These are phyloP conservation scores for Plenodomus biglobosus DNA, from an alignment of 2,329 filamentous ascomycete species.

Conservation along the genomic window DNA sequence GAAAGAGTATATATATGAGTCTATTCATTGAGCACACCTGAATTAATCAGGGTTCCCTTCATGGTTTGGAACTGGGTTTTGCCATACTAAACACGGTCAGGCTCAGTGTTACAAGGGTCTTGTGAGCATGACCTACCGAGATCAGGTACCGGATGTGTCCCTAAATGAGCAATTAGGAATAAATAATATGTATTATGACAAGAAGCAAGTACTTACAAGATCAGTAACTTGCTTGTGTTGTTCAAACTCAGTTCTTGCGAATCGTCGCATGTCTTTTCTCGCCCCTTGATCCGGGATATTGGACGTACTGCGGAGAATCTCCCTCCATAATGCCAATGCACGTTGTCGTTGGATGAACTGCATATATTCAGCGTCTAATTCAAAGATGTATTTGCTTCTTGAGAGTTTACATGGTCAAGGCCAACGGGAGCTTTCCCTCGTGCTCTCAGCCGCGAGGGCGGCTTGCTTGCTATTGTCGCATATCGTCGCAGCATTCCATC, in stretches of 20 bases:
- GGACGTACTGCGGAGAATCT: constrained; percentile 49
- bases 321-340: constrained; percentile 51
- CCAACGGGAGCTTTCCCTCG: constrained; percentile 37
- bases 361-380: constrained; percentile 8
- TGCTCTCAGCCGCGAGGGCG: constrained; percentile 31
- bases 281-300: constrained; percentile 34
- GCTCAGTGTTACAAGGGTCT: neutral
- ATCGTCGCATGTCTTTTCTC: constrained; percentile 50
- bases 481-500: constrained; percentile 36
- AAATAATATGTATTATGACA: too few relatives aligned
- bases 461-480: constrained; percentile 36
- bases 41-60: constrained; percentile 43
- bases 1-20: constrained; percentile 4
- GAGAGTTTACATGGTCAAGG: constrained; percentile 34
- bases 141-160: constrained; percentile 53
- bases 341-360: constrained; percentile 55
- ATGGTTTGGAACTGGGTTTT: constrained; percentile 56
- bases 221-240: constrained; percentile 51
- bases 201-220: constrained; percentile 38
- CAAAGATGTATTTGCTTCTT: neutral
- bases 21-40: constrained; percentile 32
- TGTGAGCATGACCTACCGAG: constrained; percentile 39
- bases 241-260: constrained; percentile 54
- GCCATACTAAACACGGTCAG: constrained; percentile 40
- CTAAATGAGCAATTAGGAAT: constrained; percentile 27